Base-by-base conservation (phyloP, 768 basidiomycete species). In the Nidula microcarpa region DNA sequence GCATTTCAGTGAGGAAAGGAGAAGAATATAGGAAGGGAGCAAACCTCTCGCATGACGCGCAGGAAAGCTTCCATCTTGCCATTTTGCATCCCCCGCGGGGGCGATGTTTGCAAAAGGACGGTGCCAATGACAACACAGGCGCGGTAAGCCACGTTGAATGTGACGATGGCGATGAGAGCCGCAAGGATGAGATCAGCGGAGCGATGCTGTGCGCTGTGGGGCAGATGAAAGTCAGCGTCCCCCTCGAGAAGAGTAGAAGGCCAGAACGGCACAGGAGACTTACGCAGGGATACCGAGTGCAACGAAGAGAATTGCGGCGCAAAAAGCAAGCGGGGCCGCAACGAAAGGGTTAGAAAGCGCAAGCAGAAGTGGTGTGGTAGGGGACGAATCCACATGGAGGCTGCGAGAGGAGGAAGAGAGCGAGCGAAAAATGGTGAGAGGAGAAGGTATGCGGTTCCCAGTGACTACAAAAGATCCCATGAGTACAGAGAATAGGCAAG, bases 71-170 rank as follows among this genome's bases (percentile, higher is more conserved):
- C 87, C 87, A 95, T 94, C 54, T 86, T 81, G 0, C 81, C 84
- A 23, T 78, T 78, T 3, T 77, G 65, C 3, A 77, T 56, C 1
- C 82, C 80, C n/a, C 85, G 66, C 10, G 75, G 71, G 2, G 95
- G 95, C 0, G 93, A 83, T 0, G 97, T 98, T 68, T 98, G 97
- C 11, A 98, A 68, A 2, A 99, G 74, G 1, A 94, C 86, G 6
- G 86, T 84, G 2, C 93, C 96, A 10, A 96, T 87, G 0, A 91
- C 82, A 9, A 86, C 76, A 39, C 86, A 92, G 0, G 94, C 88
- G 1, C 86, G 83, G 65, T 94, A 96, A 0, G 97, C 89, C 18
- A 95, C 77, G 37, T 82, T 80, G 67, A 89, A 90, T 4, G 94
- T 96, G 13, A 90, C 71, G 9, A 86, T 64, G 0, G 94, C 87